Evolutionary conservation across 768 basidiomycete genomes (phyloP), one percentile per base, ranked within the genome.

Genomic region (Lactifluus rugatus): DNA sequence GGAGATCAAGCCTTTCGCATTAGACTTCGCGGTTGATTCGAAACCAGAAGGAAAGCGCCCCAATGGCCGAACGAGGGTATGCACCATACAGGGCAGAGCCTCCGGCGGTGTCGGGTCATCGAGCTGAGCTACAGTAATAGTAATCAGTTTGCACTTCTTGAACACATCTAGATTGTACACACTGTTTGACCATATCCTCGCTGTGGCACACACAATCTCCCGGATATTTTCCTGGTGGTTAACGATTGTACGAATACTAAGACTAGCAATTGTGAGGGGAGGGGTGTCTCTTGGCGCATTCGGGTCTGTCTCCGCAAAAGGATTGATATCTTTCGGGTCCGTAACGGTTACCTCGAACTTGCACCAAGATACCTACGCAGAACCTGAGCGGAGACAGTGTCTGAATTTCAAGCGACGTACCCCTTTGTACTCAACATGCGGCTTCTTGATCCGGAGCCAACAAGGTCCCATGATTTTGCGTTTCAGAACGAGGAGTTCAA

Each of bases 381-480:
- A 32, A 17, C 44, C 34, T 56, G 10, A 45, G 32, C 23, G 39
- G n/a, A 4, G 1, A 8, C 28, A 28, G 5, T 62, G 56, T 3
- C 3, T 57, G 13, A 44, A 5, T 52, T 54, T 39, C 14, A 32
- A 57, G 6, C 23, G 25, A 70, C 86, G 53, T 69, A 96, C 93
- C 2, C 88, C 89, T 71, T 89, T 86, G 64, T 84, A 73, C 49
- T 88, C 89, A 17, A 94, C 73, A 23, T 77, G 72, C 1, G 87
- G 85, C 47, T 85, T 79, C 71, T 87, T 86, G 61, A 99, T 80
- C 56, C 85, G 79, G 46, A 99, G 75, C 96, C 96, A 99, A 68
- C 96, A 98, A 0, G 96, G 94, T 0, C 96, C 96, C 93, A 97
- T 97, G 57, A 98, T 96, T 73, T 94, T 96, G 32, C 93, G 83